Evolutionary conservation across 192 early-diverging fungal genomes (phyloP).

Genomic region (Chytriomyces hyalinus): DNA sequence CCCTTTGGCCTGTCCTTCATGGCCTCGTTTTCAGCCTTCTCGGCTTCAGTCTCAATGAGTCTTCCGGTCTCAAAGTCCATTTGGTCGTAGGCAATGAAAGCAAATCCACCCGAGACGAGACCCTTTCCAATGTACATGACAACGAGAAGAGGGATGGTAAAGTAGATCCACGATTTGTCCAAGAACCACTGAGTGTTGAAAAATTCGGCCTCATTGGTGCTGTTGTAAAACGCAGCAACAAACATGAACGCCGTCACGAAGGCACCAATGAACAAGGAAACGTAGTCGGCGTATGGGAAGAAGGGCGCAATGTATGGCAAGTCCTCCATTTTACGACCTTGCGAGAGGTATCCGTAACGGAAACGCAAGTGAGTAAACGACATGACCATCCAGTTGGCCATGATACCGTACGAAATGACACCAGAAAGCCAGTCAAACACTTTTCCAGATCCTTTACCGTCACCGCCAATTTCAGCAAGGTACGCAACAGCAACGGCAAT

Average conservation of each 20-base stretch:
- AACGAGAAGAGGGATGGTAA: constrained; percentile 4
- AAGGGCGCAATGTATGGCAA: constrained; percentile 14
- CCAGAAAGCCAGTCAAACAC: constrained; percentile 50
- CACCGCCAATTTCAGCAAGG: constrained; percentile 21
- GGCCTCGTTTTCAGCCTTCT: not conserved
- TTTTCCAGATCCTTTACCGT: constrained; percentile 53
- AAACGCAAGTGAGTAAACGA: constrained; percentile 13
- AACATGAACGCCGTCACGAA: constrained; percentile 13
- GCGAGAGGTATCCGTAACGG: not conserved
- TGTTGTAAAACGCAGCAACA: not conserved
- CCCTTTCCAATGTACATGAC: constrained; percentile 11
- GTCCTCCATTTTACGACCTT: constrained; percentile 9
- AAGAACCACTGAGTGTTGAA: not conserved
- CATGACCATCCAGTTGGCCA: constrained; percentile 19
- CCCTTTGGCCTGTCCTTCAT: not conserved
- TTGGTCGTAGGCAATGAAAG: not conserved
- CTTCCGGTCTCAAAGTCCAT: constrained; percentile 21
- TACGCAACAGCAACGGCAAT: constrained; percentile 62
- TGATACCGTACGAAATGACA: constrained; percentile 23
- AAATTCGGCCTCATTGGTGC: not conserved
- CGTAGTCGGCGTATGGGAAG: constrained; percentile 9
- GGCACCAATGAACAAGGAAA: not conserved
- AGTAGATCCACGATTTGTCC: constrained; percentile 5
- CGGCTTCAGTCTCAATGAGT: constrained; percentile 1
- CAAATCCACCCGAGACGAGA: not conserved